A percentile compares a stretch with the other conserved stretches of the same genome.
phyloP scores from a whole-genome alignment of 2,329 filamentous ascomycete genomes.

The Aspergillus carbonarius region DNA sequence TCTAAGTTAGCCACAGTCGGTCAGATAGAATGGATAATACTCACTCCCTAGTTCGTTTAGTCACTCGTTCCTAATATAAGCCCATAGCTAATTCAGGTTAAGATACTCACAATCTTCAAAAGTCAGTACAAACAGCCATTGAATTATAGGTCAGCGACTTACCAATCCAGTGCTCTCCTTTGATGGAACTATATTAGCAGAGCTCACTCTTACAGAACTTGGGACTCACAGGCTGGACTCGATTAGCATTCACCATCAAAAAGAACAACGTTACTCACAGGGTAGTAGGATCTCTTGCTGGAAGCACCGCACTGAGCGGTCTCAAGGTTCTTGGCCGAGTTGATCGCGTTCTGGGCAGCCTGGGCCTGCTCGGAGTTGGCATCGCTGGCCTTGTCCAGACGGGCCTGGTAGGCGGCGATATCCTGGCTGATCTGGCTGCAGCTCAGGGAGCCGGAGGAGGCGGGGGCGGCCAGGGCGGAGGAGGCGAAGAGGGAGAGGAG shows the following conservation, averaged over 20 bases:
- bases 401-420: not conserved
- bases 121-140: not conserved
- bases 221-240: not conserved
- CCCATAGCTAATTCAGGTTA: not conserved
- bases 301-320: not conserved
- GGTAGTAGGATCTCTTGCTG: not conserved
- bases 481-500: not conserved
- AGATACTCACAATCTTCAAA: not conserved
- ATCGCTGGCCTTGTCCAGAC: not conserved
- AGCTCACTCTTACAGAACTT: not conserved
- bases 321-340: not conserved
- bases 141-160: not conserved
- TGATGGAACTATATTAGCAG: not conserved
- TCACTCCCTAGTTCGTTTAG: not conserved
- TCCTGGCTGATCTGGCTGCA: not conserved
- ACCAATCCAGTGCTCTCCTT: not conserved
- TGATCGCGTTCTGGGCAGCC: not conserved
- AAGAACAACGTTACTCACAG: not conserved
- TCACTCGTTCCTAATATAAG: not conserved
- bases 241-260: not conserved
- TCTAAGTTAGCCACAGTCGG: not conserved
- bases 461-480: not conserved
- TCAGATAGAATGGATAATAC: not conserved
- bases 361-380: not conserved
- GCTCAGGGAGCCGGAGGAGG: not conserved